Evolutionary conservation across 257 asterid genomes (phyloP), one percentile per base, ranked within the genome.

Genomic region (Schizonepeta tenuifolia): DNA sequence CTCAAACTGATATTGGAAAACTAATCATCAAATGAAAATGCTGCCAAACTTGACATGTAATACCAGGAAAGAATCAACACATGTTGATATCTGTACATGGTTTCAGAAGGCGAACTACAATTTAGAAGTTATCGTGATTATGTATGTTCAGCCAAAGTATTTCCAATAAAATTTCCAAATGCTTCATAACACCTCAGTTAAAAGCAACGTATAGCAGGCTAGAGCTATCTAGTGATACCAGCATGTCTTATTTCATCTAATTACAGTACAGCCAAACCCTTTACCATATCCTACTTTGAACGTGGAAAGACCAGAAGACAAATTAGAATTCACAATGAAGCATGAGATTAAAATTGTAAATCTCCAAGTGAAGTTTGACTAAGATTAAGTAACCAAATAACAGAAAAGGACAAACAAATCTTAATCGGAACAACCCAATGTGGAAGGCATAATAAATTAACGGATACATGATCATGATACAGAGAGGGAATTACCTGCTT

Each of bases 401-500:
- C 18, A 51, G 59, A 62, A 53, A 40, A 53, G 5, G 67, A 66
- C 51, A 43, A 62, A 74, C 70, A 8, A 18, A 17, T 36, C 20
- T 56, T 35, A 77, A 57, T 22, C 8, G 53, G 44, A 38, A 75
- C 66, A 55, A 28, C 58, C 57, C 54, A 17, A 62, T 13, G 24
- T 12, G 66, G 55, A 60, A 28, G 12, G 12, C 9, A 18, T 75
- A 51, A 61, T 51, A 53, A 26, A 55, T 26, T 13, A 44, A 26
- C 5, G 2, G 26, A 26, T 35, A 50, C 33, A 43, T 55, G 44
- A 68, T 53, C 26, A 60, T 62, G 43, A 53, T 44, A 53, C 22
- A 67, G 12, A 24, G 74, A 65, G 58, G 62, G 55, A 71, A 55
- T 7, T 79, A 90, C 98, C 98, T 93, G 98, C 65, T 90, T 93